phyloP scores from a whole-genome alignment of 441 rosid species.

The Corymbia citriodora region DNA sequence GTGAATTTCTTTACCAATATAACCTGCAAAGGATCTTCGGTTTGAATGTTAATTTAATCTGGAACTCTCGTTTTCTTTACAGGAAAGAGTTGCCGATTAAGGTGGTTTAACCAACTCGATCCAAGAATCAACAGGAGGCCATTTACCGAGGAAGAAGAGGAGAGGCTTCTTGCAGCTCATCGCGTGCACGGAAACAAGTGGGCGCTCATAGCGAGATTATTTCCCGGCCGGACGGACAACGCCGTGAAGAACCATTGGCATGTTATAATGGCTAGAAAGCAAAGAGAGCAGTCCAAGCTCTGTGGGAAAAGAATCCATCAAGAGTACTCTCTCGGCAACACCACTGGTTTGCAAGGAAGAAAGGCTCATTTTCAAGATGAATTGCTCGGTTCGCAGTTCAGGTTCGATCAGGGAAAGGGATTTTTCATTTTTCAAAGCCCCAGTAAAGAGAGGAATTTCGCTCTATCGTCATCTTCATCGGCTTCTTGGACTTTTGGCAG shows the following conservation, averaged over 20 bases:
- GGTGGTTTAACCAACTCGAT: slow-evolving; percentile 69
- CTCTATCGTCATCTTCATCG: slow-evolving; percentile 22
- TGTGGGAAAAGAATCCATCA: slow-evolving; percentile 26
- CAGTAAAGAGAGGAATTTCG: slow-evolving; percentile 21
- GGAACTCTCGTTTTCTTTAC: not conserved
- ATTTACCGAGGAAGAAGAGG: slow-evolving; percentile 54
- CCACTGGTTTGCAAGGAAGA: slow-evolving; percentile 8
- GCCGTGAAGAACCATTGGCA: slow-evolving; percentile 69
- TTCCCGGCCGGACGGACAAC: slow-evolving; percentile 59
- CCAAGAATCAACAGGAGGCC: slow-evolving; percentile 60
- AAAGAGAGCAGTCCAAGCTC: slow-evolving; percentile 39
- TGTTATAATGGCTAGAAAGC: slow-evolving; percentile 59
- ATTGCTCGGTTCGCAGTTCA: slow-evolving; percentile 22
- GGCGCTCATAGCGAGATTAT: slow-evolving; percentile 55
- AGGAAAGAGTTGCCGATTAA: slow-evolving; percentile 71
- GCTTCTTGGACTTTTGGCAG: slow-evolving; percentile 27
- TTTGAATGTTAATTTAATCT: not conserved
- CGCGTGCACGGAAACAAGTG: slow-evolving; percentile 58
- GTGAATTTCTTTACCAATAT: not conserved
- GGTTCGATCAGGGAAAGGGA: slow-evolving; percentile 13
- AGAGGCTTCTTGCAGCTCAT: slow-evolving; percentile 51
- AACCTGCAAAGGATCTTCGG: not conserved
- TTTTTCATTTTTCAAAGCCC: slow-evolving; percentile 33
- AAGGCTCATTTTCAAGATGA: slow-evolving; percentile 26
- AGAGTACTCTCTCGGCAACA: slow-evolving; percentile 10